Conservation (phyloP, 176 grass and related monocot genomes). For the Tillandsia leiboldiana region DNA sequence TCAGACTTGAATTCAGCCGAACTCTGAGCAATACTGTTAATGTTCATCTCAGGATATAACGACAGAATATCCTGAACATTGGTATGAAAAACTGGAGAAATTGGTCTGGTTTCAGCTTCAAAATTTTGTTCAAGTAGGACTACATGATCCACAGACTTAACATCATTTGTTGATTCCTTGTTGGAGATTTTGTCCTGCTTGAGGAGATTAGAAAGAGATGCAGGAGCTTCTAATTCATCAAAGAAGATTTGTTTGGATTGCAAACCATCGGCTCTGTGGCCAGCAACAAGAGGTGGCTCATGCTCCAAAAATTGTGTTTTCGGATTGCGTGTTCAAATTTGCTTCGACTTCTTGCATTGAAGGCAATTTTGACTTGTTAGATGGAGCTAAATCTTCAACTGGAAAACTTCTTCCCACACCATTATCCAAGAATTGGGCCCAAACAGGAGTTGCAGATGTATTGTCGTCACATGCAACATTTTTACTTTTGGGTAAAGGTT, state of each 20-base stretch:
- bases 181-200: background rate
- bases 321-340: background rate
- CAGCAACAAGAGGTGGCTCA: background rate
- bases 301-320: conserved; percentile 13
- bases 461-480: background rate
- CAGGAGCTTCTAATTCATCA: background rate
- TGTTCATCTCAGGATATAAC: background rate
- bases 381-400: conserved; percentile 17
- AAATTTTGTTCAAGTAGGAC: conserved; percentile 11
- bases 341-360: background rate
- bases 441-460: conserved; percentile 11
- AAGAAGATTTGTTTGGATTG: background rate
- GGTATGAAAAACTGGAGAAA: conserved; percentile 2
- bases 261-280: background rate
- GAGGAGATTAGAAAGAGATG: background rate
- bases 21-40: background rate
- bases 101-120: conserved; percentile 17
- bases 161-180: conserved; percentile 3
- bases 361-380: conserved; percentile 12
- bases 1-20: conserved; percentile 1
- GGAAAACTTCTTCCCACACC: conserved; percentile 2
- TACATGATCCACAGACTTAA: conserved; percentile 5
- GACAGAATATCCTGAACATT: conserved; percentile 2
- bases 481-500: background rate
- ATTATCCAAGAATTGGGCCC: conserved; percentile 4